These are phyloP conservation scores for Moesziomyces sp. DNA, from an alignment of 1,284 basidiomycete genomes.

Conservation along the genomic window DNA sequence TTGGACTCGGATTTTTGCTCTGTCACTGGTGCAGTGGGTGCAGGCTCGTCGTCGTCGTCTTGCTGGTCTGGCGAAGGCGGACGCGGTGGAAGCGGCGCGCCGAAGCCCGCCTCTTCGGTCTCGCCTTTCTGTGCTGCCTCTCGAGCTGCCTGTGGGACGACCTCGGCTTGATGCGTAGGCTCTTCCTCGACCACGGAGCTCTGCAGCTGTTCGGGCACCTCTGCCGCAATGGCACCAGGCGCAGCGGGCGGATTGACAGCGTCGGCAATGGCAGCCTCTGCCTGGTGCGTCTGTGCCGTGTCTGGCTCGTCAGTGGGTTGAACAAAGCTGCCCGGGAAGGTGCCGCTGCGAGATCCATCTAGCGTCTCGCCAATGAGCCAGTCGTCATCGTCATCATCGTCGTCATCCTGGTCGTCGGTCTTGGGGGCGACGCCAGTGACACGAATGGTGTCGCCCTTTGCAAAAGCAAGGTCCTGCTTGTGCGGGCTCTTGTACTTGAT, in stretches of 20 bases:
- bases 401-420: slow-evolving; percentile 40
- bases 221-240: slow-evolving; percentile 28
- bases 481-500: slow-evolving; percentile 64
- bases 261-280: slow-evolving; percentile 34
- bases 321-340: slow-evolving; percentile 66
- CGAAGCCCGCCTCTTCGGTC: slow-evolving; percentile 39
- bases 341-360: slow-evolving; percentile 60
- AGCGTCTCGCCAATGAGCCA: slow-evolving; percentile 67
- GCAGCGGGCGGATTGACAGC: slow-evolving; percentile 17
- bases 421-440: slow-evolving; percentile 60
- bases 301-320: slow-evolving; percentile 38
- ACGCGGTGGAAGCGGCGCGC: slow-evolving; percentile 42
- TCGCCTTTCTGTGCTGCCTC: slow-evolving; percentile 38
- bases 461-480: slow-evolving; percentile 62
- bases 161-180: slow-evolving; percentile 46
- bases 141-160: slow-evolving; percentile 37
- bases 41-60: slow-evolving; percentile 1
- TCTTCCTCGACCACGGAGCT: slow-evolving; percentile 28
- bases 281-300: slow-evolving; percentile 45
- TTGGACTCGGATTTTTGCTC: background rate
- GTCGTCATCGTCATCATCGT: slow-evolving; percentile 65
- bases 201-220: slow-evolving; percentile 13
- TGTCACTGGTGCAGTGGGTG: background rate
- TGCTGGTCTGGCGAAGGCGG: slow-evolving; percentile 32
- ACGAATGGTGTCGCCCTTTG: slow-evolving; percentile 62